Evolutionary conservation across 148 eudicot species (phyloP).

Genomic region (Silene uniflora): DNA sequence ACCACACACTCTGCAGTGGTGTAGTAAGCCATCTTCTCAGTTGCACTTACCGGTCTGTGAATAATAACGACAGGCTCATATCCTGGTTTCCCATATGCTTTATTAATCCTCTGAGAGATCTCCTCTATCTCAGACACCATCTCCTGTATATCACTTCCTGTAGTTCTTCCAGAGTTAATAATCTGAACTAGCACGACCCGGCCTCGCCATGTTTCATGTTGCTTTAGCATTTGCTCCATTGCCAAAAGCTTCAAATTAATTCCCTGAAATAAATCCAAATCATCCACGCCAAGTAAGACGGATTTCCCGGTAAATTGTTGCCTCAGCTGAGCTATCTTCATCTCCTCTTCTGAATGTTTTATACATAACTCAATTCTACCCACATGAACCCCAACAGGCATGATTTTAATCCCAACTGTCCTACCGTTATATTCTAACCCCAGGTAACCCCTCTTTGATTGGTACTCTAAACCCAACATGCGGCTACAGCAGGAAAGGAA

Average conservation of each 20-base stretch:
- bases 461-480: conserved; percentile 79
- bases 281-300: conserved; percentile 62
- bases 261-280: conserved; percentile 78
- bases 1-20: conserved; percentile 69
- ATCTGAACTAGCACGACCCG: conserved; percentile 62
- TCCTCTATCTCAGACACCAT: conserved; percentile 47
- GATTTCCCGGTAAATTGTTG: conserved; percentile 50
- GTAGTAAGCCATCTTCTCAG: conserved; percentile 78
- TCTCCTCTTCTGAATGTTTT: conserved; percentile 34
- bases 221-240: conserved; percentile 56
- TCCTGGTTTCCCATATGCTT: conserved; percentile 41
- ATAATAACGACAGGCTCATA: conserved; percentile 61
- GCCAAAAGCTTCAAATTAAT: conserved; percentile 67
- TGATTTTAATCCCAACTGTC: conserved; percentile 68
- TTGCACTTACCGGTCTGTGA: conserved; percentile 50
- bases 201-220: conserved; percentile 42
- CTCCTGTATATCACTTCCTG: conserved; percentile 66
- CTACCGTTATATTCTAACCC: conserved; percentile 81
- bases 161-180: conserved; percentile 67
- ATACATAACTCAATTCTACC: conserved; percentile 46
- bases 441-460: conserved; percentile 72
- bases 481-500: conserved; percentile 86
- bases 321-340: conserved; percentile 37
- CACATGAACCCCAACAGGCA: conserved; percentile 84
- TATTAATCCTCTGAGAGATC: conserved; percentile 50